A percentile compares a stretch with the other conserved stretches of the same genome.
phyloP scores from a whole-genome alignment of 2,329 filamentous ascomycete species.

The Passalora sequoiae region DNA sequence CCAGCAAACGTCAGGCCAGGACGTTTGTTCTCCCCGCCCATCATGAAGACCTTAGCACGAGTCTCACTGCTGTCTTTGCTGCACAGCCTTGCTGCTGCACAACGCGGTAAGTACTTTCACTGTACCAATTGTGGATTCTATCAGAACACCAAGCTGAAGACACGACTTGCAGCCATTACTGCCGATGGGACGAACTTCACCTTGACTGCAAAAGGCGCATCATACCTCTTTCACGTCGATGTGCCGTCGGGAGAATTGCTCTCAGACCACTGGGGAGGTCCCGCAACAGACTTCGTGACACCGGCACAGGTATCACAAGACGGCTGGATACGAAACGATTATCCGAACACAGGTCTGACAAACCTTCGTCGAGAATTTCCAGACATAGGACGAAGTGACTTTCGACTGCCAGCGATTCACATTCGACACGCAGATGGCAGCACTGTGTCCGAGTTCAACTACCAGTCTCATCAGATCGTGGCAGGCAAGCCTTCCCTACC shows the following conservation, averaged over 20 bases:
- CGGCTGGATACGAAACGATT: conserved; percentile 49
- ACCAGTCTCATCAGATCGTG: conserved; percentile 53
- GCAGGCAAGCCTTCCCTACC: conserved; percentile 53
- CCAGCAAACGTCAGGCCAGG: too few relatives aligned
- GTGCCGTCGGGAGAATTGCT: conserved; percentile 52
- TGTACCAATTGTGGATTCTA: background rate
- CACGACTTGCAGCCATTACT: conserved; percentile 42
- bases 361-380: conserved; percentile 59
- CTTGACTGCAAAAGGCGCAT: conserved; percentile 52
- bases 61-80: conserved; percentile 7
- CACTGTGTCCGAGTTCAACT: conserved; percentile 55
- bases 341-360: conserved; percentile 33
- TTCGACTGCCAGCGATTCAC: conserved; percentile 56
- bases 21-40: too few relatives aligned
- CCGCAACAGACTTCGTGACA: conserved; percentile 49
- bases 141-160: conserved; percentile 4
- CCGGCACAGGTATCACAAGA: conserved; percentile 36
- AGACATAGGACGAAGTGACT: conserved; percentile 56
- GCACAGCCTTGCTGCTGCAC: conserved; percentile 1
- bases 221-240: conserved; percentile 61
- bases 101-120: conserved; percentile 3
- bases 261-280: conserved; percentile 58
- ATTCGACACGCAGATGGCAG: conserved; percentile 56
- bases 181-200: conserved; percentile 54
- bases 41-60: conserved; percentile 7